These are phyloP conservation scores for Pseudogymnoascus sp. DNA, from an alignment of 2,329 filamentous ascomycete genomes.

Conservation along the genomic window DNA sequence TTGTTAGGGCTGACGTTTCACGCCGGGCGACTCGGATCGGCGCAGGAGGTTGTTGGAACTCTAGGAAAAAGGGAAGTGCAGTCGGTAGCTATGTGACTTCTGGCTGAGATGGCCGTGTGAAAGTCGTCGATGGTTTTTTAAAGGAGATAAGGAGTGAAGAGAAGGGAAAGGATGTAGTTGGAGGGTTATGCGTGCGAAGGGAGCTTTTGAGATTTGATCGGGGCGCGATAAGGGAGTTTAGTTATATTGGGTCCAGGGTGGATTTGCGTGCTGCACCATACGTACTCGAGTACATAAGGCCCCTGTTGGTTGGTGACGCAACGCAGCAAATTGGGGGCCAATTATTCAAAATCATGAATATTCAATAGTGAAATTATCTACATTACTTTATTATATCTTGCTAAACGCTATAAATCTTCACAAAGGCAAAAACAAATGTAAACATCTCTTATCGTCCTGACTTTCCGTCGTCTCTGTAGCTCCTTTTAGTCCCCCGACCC, in stretches of 20 bases:
- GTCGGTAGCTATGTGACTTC: not conserved
- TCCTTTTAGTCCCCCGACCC: not conserved
- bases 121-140: not conserved
- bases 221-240: slow-evolving; percentile 7
- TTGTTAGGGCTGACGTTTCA: slow-evolving; percentile 5
- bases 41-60: not conserved
- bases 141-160: not conserved
- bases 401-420: not conserved
- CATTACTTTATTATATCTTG: not conserved
- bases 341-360: not conserved
- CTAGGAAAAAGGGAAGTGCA: not conserved
- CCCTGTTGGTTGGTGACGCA: not conserved
- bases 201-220: not conserved
- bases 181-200: not conserved
- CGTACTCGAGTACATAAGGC: slow-evolving; percentile 3
- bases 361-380: not conserved
- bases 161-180: not conserved
- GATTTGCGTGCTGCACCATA: not conserved
- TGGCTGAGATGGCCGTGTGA: not conserved
- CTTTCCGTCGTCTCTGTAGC: not conserved
- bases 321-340: not conserved
- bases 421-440: not conserved
- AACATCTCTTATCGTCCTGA: not conserved
- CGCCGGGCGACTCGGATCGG: not conserved
- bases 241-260: not conserved